Base-by-base conservation (phyloP, 768 basidiomycete species). In the Boletellus sp. region DNA sequence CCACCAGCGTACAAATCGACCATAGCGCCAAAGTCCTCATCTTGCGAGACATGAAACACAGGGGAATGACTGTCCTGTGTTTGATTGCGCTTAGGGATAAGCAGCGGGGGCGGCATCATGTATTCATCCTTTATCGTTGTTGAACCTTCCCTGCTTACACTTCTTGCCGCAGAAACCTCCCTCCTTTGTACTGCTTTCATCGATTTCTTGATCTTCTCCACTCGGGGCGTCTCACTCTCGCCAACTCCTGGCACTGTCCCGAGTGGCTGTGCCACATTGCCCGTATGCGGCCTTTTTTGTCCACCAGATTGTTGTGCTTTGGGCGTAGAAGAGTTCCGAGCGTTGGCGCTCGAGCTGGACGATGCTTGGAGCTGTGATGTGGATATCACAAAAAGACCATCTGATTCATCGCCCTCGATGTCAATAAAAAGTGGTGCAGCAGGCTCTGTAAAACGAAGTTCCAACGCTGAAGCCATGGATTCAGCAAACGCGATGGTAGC, bases 401-500 rank as follows among this genome's bases (percentile, higher is more conserved):
- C 80, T 1, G 72, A 73, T 47, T 74, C 73, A 57, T 91, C 87
- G 9, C 80, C 77, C 60, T 87, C 85, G 35, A 90, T 75, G 43
- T 85, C 82, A 52, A 92, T 85, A 59, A 81, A 87, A n/a, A 93
- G 70, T 10, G 90, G 88, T 11, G 78, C 77, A 13, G 79, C 74
- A 3, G 87, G 81, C 53, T 87, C 81, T 0, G 86, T 90, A 67
- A 92, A 90, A 8, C 83, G 80, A 45, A 93, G 72, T 45, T 85
- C 81, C 19, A 92, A 74, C 6, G 81, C 62, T 33, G 83, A 70
- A 11, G 78, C 72, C 70, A 82, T 80, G 3, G 83, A 78, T 59
- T 92, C 90, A 1, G 88, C 87, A 63, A 84, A 90, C 7, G 83
- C 76, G 48, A 90, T 83, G 1, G 87, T 87, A 6, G 90, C 90